Evolutionary conservation across 2,329 filamentous ascomycete genomes (phyloP).

Genomic region (Clarireedia sp.): DNA sequence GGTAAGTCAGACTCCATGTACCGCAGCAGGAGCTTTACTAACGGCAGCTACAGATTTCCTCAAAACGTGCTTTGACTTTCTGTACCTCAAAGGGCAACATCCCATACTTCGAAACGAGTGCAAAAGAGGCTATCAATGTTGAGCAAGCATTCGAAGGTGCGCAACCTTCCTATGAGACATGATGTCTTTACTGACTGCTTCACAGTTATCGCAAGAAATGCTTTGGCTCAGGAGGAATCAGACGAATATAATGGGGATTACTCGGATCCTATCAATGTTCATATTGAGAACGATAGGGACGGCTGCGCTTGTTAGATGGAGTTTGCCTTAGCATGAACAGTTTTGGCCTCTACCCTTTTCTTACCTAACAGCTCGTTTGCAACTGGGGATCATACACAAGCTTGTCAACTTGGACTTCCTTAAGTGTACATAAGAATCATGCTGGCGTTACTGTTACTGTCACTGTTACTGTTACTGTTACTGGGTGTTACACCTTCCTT

Average conservation of each 20-base stretch:
- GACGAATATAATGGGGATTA: constrained; percentile 98
- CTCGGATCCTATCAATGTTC: constrained; percentile 96
- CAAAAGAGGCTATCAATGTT: constrained; percentile 97
- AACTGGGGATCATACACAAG: constrained; percentile 1
- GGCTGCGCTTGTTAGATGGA: constrained; percentile 76
- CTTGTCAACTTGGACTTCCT: constrained; percentile 7
- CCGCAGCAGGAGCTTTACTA: constrained; percentile 12
- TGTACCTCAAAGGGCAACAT: constrained; percentile 97
- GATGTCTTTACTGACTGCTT: constrained; percentile 2
- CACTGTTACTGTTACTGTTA: no score
- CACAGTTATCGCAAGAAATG: constrained; percentile 89
- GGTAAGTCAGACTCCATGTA: constrained; percentile 40
- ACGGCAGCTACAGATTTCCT: constrained; percentile 60
- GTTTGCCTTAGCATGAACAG: constrained; percentile 3
- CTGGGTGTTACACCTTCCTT: constrained; percentile 21
- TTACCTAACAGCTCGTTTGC: neutral
- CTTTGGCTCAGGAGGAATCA: constrained; percentile 91
- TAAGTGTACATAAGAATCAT: constrained; percentile 28
- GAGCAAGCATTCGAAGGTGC: constrained; percentile 70
- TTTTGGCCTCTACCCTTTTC: constrained; percentile 6
- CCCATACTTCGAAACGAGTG: constrained; percentile 98
- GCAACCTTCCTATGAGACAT: neutral
- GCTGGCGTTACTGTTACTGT: constrained; percentile 19
- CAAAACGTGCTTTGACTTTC: constrained; percentile 93
- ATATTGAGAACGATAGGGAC: constrained; percentile 87